Base-by-base conservation (phyloP, 2,329 filamentous ascomycete species). In the Daldinia eschscholtzii region DNA sequence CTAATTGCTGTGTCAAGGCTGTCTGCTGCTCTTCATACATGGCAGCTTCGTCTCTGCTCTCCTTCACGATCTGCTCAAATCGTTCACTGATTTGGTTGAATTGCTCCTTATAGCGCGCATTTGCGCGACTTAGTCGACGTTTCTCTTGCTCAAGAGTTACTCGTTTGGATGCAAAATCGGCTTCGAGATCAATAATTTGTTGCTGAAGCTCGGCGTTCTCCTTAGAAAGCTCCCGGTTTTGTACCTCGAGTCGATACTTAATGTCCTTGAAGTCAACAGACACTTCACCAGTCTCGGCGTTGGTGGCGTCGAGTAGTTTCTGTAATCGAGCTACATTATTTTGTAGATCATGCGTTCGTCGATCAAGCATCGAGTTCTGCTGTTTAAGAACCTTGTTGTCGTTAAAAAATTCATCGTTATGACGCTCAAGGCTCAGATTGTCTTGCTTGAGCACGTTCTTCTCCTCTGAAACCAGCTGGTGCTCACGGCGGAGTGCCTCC, bases 321-420 rank as follows among this genome's bases (percentile, higher is more conserved):
- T 83, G 82, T 15, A 87, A 79, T 59, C 83, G 83, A 53, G 81
- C 72, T 28, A 85, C 83, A 55, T 86, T 81, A 6, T 82, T 81
- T 52, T 84, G 81, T n/a, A 86, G 75, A 37, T 82, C 80, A 23
- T 81, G 81, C 30, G 83, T 76, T 61, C 80, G 83, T 55, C 82
- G 82, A 73, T 84, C 83, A 65, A 84, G 86, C 59, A 79, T 79
- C 26, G 81, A 80, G 69, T 86, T 87, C 73, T 87, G 73, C 50
- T 77, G 71, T 55, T 78, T 74, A 13, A 78, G 71, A 50, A 67
- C 59, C 44, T 76, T 75, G 78, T 85, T 87, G 73, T 87, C 85
- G 63, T 79, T 83, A 71, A 85, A 87, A 72, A 86, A 87, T 67
- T 83, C 84, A 57, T 87, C 85, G 65, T 87, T 87, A 74, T 86